Percentiles rank a stretch among this genome's conserved stretches.
These are phyloP conservation scores for Sporothrix brasiliensis DNA, from an alignment of 2,329 filamentous ascomycete genomes.

Conservation along the genomic window DNA sequence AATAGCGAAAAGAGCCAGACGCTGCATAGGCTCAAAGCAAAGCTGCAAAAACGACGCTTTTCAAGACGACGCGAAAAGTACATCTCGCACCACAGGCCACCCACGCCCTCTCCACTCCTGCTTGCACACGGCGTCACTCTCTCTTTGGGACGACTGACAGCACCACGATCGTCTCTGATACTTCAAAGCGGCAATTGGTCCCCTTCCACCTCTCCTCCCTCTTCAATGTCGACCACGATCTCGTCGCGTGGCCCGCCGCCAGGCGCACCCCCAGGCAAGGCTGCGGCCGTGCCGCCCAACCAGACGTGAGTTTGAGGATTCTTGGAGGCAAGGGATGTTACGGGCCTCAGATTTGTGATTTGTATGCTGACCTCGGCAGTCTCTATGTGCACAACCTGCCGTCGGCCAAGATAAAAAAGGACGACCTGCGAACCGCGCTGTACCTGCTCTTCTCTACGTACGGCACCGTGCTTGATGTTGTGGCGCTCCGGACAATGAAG, in stretches of 20 bases:
- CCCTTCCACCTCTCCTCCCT: neutral
- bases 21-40: neutral
- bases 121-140: neutral
- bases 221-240: conserved; percentile 43
- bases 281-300: conserved; percentile 65
- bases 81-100: neutral
- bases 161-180: neutral
- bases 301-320: conserved; percentile 64
- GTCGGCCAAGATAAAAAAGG: conserved; percentile 86
- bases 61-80: conserved; percentile 15
- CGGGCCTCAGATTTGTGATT: neutral
- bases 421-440: conserved; percentile 79
- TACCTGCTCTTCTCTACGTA: conserved; percentile 96
- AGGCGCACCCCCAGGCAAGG: conserved; percentile 46
- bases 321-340: no score
- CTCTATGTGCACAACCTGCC: conserved; percentile 87
- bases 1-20: conserved; percentile 17
- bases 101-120: neutral
- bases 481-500: conserved; percentile 82
- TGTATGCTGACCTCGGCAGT: conserved; percentile 48
- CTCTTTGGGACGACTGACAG: neutral
- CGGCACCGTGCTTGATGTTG: conserved; percentile 87
- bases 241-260: conserved; percentile 41
- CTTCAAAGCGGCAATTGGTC: conserved; percentile 1
- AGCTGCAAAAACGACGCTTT: conserved; percentile 21